Conservation (phyloP, 345 rosid species). For the Dipteronia dyeriana region DNA sequence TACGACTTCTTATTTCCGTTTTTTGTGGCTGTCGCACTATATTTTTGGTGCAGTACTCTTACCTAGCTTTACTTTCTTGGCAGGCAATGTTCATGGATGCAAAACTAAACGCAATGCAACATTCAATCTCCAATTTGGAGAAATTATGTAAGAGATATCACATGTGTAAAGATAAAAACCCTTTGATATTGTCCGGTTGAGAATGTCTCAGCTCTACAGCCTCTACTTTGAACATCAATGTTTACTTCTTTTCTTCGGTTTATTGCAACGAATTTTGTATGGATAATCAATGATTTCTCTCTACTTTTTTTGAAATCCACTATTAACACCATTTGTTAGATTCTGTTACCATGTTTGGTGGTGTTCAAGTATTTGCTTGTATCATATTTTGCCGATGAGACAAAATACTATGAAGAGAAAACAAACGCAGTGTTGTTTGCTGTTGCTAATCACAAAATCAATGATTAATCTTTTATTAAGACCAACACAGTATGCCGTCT, state of each 20-base stretch:
- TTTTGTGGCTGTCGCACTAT: too few relatives aligned
- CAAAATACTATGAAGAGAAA: too few relatives aligned
- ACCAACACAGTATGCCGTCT: too few relatives aligned
- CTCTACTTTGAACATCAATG: conserved; percentile 4
- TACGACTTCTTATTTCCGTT: not conserved
- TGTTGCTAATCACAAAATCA: not conserved
- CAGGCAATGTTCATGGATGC: conserved; percentile 90
- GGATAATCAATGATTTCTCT: not conserved
- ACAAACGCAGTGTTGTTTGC: too few relatives aligned
- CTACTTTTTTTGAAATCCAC: too few relatives aligned
- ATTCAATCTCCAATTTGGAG: conserved; percentile 62
- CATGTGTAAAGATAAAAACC: conserved; percentile 57
- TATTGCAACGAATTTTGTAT: not conserved
- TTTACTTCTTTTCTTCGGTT: too few relatives aligned
- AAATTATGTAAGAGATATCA: conserved; percentile 71
- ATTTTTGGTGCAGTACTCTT: conserved; percentile 6
- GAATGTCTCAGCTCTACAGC: conserved; percentile 9
- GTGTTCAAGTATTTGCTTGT: too few relatives aligned
- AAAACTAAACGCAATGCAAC: conserved; percentile 88
- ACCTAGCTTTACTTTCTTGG: conserved; percentile 13
- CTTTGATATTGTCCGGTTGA: conserved; percentile 51
- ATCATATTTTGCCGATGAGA: too few relatives aligned
- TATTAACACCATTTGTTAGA: too few relatives aligned
- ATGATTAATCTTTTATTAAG: too few relatives aligned
- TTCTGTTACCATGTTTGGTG: too few relatives aligned